Evolutionary conservation across 2,329 filamentous ascomycete species (phyloP), one percentile per base, ranked within the genome.

Genomic region (Aspergillus pseudoterreus): DNA sequence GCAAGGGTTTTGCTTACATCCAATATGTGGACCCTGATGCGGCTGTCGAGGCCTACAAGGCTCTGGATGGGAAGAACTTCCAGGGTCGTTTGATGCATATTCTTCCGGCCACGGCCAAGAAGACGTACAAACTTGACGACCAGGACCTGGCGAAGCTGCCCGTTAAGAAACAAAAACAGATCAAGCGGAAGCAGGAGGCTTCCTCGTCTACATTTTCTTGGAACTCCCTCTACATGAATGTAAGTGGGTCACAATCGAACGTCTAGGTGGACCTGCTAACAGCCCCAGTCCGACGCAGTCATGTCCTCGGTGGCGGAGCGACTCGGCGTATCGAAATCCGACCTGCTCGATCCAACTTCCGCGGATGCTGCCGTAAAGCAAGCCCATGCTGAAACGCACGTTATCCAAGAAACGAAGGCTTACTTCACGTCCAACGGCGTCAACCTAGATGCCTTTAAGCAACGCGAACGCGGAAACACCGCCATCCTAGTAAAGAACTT

Each of bases 191-290:
- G 73, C 81, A 86, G 45, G 87, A 92, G 63, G 89, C 92, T 19
- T 81, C 88, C 8, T 86, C 85, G 27, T 84, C 82, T 45, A 84
- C 82, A 1, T 97, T 97, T 75, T 96, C 92, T 69, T 99, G 94
- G 94, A 99, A 99, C 76, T 92, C 92, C n/a, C 78, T 99, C n/a
- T 99, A 94, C 72, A 95, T 99, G 88, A 96, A 88, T 72, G 88
- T 90, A 74, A 69, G 68, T 68, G 43, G n/a, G 38, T 41, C 10
- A 17, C 43, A 19, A 45, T 49, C 30, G 43, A 33, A 36, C 8
- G 6, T 21, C 22, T 9, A n/a, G 12, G 10, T 15, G 33, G 47
- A 35, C 49, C 51, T 44, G 51, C 63, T 67, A 60, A 69, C 51
- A 21, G 36, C 45, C 35, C 11, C 50, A 79, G 76, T 69, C 79